These are phyloP conservation scores for Cyclotella baltica DNA, from an alignment of 108 stramenopile genomes.

Conservation along the genomic window DNA sequence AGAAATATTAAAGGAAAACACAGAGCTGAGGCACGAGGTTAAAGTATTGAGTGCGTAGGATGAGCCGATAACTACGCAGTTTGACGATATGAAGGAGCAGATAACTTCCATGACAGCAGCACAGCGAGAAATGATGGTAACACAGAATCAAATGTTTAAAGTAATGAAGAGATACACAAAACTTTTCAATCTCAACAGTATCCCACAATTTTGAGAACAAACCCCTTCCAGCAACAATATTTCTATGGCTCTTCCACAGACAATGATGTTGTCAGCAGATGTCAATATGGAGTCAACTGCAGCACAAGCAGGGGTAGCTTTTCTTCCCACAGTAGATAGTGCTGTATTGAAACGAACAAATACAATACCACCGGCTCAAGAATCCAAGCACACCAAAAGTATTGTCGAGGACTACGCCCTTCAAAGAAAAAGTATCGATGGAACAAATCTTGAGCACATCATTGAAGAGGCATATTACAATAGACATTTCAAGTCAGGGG, in stretches of 20 bases:
- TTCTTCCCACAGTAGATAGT: too few relatives aligned
- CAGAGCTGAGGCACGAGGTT: not conserved
- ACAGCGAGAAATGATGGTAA: too few relatives aligned
- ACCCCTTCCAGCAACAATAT: not conserved
- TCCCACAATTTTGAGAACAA: not conserved
- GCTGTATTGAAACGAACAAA: too few relatives aligned
- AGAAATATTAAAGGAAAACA: not conserved
- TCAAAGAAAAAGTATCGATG: not conserved
- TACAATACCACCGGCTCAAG: too few relatives aligned
- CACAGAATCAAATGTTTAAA: not conserved
- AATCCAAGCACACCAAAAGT: not conserved
- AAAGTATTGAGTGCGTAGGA: not conserved
- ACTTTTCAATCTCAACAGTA: too few relatives aligned
- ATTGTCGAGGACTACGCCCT: not conserved
- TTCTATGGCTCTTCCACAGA: not conserved
- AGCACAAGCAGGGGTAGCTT: too few relatives aligned
- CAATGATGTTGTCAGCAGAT: too few relatives aligned
- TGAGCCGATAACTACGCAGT: too few relatives aligned
- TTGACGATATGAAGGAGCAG: too few relatives aligned
- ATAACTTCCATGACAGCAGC: too few relatives aligned
- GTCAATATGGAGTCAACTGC: too few relatives aligned
- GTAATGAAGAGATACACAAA: conserved; percentile 1
- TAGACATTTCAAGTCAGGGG: not conserved
- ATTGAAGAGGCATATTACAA: not conserved
- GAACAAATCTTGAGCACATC: not conserved